Percentiles rank a stretch among this genome's conserved stretches.
phyloP scores from a whole-genome alignment of 768 basidiomycete genomes.

The Kondoa subrosea region DNA sequence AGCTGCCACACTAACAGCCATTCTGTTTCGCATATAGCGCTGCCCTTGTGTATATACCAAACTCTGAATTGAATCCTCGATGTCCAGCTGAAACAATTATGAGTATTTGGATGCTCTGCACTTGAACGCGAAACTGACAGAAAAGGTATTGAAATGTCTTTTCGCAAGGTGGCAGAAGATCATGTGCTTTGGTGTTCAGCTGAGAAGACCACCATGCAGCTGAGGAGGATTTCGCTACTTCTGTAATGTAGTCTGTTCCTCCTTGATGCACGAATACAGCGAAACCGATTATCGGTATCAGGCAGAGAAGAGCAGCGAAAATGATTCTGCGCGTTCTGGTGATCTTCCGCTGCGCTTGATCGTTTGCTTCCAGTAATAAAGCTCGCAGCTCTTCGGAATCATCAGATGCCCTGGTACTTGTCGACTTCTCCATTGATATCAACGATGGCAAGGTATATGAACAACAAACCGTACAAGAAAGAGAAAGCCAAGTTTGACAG shows the following conservation, averaged over 20 bases:
- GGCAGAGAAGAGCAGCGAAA: background rate
- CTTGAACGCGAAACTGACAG: background rate
- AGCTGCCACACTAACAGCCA: background rate
- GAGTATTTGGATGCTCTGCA: background rate
- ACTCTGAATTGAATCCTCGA: background rate
- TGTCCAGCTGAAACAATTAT: background rate
- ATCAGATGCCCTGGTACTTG: background rate
- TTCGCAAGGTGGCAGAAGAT: background rate
- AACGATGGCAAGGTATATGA: too few species aligned
- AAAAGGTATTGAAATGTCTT: background rate
- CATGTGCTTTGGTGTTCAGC: background rate
- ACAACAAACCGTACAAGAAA: too few species aligned
- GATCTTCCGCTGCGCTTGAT: background rate
- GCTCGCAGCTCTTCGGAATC: background rate
- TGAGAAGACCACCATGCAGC: background rate
- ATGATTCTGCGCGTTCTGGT: background rate
- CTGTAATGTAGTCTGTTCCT: background rate
- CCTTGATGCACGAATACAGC: background rate
- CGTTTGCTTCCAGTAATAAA: background rate
- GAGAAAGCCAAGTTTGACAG: too few species aligned
- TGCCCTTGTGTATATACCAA: background rate
- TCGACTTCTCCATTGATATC: background rate
- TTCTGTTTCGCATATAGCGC: slow-evolving; percentile 4
- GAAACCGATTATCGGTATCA: background rate
- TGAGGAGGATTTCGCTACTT: background rate